phyloP scores from a whole-genome alignment of 345 rosid species.

The Populus euphratica region DNA sequence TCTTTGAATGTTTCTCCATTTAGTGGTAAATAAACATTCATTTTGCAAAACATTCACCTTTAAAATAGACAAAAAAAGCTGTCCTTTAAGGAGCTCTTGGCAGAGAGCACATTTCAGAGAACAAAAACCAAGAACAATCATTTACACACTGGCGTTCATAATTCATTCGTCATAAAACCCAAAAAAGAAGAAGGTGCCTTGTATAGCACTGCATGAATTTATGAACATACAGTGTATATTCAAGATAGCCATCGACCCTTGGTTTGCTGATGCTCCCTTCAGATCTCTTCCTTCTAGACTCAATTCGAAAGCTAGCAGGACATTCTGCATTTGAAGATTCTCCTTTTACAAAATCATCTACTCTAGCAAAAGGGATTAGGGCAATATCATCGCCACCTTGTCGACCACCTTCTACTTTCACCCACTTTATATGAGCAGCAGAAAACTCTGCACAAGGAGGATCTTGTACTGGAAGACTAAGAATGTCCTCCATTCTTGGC shows the following conservation, averaged over 20 bases:
- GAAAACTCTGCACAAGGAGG: conserved; percentile 52
- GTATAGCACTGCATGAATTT: not conserved
- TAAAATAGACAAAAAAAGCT: not conserved
- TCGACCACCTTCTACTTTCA: conserved; percentile 49
- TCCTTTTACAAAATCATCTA: conserved; percentile 55
- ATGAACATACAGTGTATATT: conserved; percentile 47
- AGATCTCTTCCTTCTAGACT: conserved; percentile 55
- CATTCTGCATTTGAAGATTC: conserved; percentile 51
- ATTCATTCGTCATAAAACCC: not conserved
- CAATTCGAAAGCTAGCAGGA: conserved; percentile 54
- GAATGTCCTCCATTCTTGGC: conserved; percentile 57
- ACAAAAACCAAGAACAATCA: not conserved
- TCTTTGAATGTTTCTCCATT: not conserved
- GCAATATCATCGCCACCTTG: conserved; percentile 56
- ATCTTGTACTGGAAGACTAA: conserved; percentile 51
- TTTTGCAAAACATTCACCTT: conserved; percentile 4
- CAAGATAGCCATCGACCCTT: conserved; percentile 59
- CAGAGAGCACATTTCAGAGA: not conserved
- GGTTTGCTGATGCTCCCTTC: conserved; percentile 54
- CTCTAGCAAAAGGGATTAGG: conserved; percentile 51
- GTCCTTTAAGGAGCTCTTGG: not conserved
- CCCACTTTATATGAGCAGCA: conserved; percentile 46
- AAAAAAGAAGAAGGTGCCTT: conserved; percentile 3
- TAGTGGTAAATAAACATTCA: not conserved
- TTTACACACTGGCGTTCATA: not conserved